These are phyloP conservation scores for Cyclotella sp. DNA, from an alignment of 108 stramenopile species.

Conservation along the genomic window DNA sequence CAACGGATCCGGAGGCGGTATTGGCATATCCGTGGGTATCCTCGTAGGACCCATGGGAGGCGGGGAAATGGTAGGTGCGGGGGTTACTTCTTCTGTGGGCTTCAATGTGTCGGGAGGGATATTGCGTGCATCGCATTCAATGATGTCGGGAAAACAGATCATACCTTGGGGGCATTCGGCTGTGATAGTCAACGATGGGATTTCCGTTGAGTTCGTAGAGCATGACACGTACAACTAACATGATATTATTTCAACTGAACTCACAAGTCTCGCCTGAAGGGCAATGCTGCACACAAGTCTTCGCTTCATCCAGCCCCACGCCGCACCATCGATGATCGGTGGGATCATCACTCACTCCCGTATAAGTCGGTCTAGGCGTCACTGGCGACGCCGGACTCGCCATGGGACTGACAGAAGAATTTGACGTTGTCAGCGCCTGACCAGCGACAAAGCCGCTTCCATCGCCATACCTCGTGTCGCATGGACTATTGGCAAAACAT, in stretches of 20 bases:
- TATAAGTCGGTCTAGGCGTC: slow-evolving; percentile 30
- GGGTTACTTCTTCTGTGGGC: slow-evolving; percentile 4
- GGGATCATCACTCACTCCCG: slow-evolving; percentile 31
- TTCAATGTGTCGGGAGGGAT: slow-evolving; percentile 9
- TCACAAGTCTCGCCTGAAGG: slow-evolving; percentile 30
- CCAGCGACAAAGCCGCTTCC: slow-evolving; percentile 27
- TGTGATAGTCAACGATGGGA: background rate
- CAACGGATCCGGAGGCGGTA: slow-evolving; percentile 46
- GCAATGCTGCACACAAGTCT: slow-evolving; percentile 45
- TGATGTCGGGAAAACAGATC: slow-evolving; percentile 33
- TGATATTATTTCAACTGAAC: slow-evolving; percentile 15
- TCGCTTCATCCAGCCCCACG: slow-evolving; percentile 35
- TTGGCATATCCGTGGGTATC: slow-evolving; percentile 53
- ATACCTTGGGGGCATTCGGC: slow-evolving; percentile 15
- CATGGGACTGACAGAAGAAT: slow-evolving; percentile 4
- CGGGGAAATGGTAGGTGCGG: slow-evolving; percentile 8
- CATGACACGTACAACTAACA: background rate
- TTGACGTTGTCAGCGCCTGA: background rate
- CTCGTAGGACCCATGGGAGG: slow-evolving; percentile 27
- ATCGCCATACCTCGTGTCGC: slow-evolving; percentile 43
- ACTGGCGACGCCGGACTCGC: slow-evolving; percentile 30
- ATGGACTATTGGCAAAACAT: slow-evolving; percentile 46
- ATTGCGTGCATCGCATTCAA: slow-evolving; percentile 45
- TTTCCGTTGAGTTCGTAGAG: background rate
- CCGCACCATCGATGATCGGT: slow-evolving; percentile 52